Evolutionary conservation across 2,329 filamentous ascomycete species (phyloP).

Genomic region (Alternaria longipes): DNA sequence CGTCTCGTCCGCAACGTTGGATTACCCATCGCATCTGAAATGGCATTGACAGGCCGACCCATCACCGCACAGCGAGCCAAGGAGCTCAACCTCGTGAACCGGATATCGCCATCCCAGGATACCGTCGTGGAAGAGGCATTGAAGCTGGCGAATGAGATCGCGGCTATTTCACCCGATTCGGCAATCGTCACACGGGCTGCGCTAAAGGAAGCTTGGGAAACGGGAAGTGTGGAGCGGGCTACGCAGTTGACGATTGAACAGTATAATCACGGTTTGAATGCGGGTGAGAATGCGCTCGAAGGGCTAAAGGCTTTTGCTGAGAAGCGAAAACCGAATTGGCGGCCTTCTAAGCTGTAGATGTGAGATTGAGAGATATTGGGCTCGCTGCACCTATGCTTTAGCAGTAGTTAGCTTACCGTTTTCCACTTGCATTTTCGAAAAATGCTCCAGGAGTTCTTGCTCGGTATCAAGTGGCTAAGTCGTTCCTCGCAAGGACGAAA

Average conservation of each 20-base stretch:
- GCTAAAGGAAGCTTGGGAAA: slow-evolving; percentile 47
- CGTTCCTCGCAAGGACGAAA: not conserved
- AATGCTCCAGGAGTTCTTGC: not conserved
- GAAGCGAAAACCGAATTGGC: slow-evolving; percentile 61
- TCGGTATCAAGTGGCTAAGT: not conserved
- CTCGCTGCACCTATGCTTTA: not conserved
- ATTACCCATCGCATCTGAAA: slow-evolving; percentile 60
- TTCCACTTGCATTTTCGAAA: not conserved
- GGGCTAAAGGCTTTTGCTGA: slow-evolving; percentile 62
- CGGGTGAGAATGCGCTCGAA: slow-evolving; percentile 60
- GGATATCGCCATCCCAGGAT: slow-evolving; percentile 48
- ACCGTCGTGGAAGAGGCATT: slow-evolving; percentile 49
- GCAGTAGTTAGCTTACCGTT: not conserved
- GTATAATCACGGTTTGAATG: slow-evolving; percentile 53
- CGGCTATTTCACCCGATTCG: slow-evolving; percentile 49
- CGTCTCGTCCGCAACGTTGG: slow-evolving; percentile 61
- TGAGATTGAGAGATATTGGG: not conserved
- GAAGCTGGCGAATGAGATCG: slow-evolving; percentile 49
- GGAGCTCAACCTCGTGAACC: slow-evolving; percentile 54
- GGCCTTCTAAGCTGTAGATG: slow-evolving; percentile 55
- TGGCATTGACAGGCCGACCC: slow-evolving; percentile 59
- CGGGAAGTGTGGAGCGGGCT: slow-evolving; percentile 49
- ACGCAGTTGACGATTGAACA: slow-evolving; percentile 55
- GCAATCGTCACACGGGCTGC: slow-evolving; percentile 51
- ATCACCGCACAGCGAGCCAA: slow-evolving; percentile 58